Percentiles rank a stretch among this genome's conserved stretches.
Evolutionary conservation across 139 green algal genomes (phyloP).

Genomic region (Pseudopediastrum boryanum): DNA sequence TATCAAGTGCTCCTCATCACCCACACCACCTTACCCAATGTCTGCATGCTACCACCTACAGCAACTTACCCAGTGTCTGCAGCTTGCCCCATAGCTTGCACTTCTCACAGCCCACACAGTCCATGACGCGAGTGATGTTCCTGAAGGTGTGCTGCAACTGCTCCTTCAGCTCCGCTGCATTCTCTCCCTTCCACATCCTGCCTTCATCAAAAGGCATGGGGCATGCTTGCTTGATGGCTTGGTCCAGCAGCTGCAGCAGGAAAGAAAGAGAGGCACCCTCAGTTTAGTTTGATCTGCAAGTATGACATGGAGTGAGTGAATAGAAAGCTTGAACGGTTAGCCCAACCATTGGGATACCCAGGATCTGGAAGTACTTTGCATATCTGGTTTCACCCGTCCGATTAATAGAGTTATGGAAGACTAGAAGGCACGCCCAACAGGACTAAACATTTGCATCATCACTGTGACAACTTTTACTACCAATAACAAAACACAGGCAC

Average conservation of each 20-base stretch:
- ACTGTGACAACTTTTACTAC: no score
- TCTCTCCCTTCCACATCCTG: slow-evolving; percentile 83
- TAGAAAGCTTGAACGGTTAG: background rate
- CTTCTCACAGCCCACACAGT: slow-evolving; percentile 99
- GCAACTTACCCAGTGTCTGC: slow-evolving; percentile 83
- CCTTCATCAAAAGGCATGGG: slow-evolving; percentile 94
- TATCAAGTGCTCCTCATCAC: background rate
- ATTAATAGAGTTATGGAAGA: no score
- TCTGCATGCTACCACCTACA: background rate
- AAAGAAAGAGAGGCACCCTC: background rate
- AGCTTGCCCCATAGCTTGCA: slow-evolving; percentile 99
- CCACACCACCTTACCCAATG: background rate
- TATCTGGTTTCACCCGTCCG: no score
- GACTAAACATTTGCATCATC: no score
- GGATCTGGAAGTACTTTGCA: no score
- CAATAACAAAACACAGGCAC: no score
- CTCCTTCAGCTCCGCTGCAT: slow-evolving; percentile 62
- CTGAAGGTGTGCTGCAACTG: slow-evolving; percentile 84
- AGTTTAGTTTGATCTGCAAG: no score
- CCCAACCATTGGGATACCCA: no score
- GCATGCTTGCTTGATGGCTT: slow-evolving; percentile 72
- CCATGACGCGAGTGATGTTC: slow-evolving; percentile 96
- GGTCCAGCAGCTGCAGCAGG: slow-evolving; percentile 58
- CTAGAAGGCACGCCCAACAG: no score
- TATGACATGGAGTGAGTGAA: background rate